Percentiles rank a stretch among this genome's conserved stretches.
phyloP scores from a whole-genome alignment of 106 monocot genomes.

The Platanthera guangdongensis region DNA sequence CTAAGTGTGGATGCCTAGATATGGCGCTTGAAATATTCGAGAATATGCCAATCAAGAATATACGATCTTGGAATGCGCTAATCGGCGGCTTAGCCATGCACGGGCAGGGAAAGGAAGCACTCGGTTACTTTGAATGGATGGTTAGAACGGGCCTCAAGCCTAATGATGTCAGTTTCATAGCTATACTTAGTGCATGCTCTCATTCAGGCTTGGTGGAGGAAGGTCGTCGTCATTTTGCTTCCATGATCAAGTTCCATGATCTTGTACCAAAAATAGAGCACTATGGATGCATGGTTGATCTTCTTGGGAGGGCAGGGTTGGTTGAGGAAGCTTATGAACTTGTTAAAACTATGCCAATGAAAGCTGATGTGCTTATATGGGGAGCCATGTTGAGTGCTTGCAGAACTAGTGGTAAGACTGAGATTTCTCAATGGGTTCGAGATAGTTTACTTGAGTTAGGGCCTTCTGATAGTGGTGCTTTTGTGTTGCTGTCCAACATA shows the following conservation, averaged over 20 bases:
- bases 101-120: conserved; percentile 33
- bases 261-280: conserved; percentile 2
- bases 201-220: conserved; percentile 39
- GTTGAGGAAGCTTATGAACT: conserved; percentile 53
- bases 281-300: conserved; percentile 68
- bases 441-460: conserved; percentile 45
- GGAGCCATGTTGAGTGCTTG: conserved; percentile 66
- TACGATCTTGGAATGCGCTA: conserved; percentile 69
- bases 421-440: conserved; percentile 56
- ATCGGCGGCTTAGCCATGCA: conserved; percentile 62
- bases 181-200: conserved; percentile 62
- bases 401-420: conserved; percentile 38
- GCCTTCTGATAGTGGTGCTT: conserved; percentile 49
- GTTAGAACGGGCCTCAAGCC: conserved; percentile 21
- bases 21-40: conserved; percentile 32
- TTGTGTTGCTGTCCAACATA: conserved; percentile 65
- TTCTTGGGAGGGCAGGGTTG: conserved; percentile 55
- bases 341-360: conserved; percentile 44
- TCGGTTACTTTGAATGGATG: conserved; percentile 37
- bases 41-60: conserved; percentile 38
- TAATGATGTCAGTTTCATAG: conserved; percentile 57
- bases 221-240: conserved; percentile 33
- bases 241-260: neutral
- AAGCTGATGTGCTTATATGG: conserved; percentile 45
- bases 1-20: conserved; percentile 46